These are phyloP conservation scores for Rhizodiscina lignyota DNA, from an alignment of 495 filamentous ascomycete species.

Conservation along the genomic window DNA sequence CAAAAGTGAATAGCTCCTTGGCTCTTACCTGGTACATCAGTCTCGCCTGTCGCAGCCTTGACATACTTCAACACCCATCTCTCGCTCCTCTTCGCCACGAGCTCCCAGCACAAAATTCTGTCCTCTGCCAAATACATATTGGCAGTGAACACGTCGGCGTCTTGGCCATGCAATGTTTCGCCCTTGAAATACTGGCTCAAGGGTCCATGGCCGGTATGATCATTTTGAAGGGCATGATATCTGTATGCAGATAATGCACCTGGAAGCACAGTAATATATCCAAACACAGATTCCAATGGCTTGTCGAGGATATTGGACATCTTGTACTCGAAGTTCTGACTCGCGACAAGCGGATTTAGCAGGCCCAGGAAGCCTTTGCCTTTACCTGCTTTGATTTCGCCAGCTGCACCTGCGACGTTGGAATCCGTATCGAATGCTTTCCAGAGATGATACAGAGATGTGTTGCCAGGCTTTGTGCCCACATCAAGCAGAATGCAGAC, in stretches of 20 bases:
- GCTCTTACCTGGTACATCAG: conserved; percentile 77
- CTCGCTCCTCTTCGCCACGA: conserved; percentile 89
- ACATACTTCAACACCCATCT: conserved; percentile 97
- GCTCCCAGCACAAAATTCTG: conserved; percentile 96
- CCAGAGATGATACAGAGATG: conserved; percentile 93
- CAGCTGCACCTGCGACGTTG: conserved; percentile 87
- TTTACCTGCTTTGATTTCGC: conserved; percentile 93
- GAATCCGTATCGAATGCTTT: conserved; percentile 97
- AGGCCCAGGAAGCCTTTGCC: conserved; percentile 68
- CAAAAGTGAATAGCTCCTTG: background rate
- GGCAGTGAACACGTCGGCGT: conserved; percentile 95
- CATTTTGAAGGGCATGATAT: conserved; percentile 94
- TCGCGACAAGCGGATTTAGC: conserved; percentile 86
- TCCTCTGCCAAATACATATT: conserved; percentile 99
- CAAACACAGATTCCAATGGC: conserved; percentile 90
- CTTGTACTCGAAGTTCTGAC: conserved; percentile 99
- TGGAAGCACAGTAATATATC: conserved; percentile 92
- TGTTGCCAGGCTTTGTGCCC: conserved; percentile 74
- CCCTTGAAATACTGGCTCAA: conserved; percentile 99
- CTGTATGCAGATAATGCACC: conserved; percentile 91
- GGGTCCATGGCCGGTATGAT: conserved; percentile 86
- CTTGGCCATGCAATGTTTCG: conserved; percentile 88
- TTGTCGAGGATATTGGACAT: conserved; percentile 99
- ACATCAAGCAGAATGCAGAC: conserved; percentile 95
- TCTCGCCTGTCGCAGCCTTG: conserved; percentile 86